Percentiles rank a stretch among this genome's conserved stretches.
Evolutionary conservation across 192 early-diverging fungal species (phyloP).

Genomic region (Coemansia sp.): DNA sequence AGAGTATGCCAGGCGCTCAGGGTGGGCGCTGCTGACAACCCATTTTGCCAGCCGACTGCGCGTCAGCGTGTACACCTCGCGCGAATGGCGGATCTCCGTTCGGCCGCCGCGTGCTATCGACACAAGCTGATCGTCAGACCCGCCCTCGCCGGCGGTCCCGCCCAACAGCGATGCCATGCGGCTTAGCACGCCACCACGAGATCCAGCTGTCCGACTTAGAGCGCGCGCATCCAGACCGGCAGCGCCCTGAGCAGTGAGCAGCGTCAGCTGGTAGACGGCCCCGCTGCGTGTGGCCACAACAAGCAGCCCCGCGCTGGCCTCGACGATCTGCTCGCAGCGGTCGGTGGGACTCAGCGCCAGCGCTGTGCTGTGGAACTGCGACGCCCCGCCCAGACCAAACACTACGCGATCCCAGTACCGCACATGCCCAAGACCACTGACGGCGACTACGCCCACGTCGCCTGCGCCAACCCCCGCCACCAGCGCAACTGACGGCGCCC

Average conservation of each 20-base stretch:
- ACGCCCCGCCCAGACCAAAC: constrained; percentile 50
- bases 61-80: constrained; percentile 49
- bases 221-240: constrained; percentile 19
- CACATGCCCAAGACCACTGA: constrained; percentile 35
- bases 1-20: constrained; percentile 26
- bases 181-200: constrained; percentile 27
- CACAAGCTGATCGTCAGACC: constrained; percentile 24
- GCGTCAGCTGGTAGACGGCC: constrained; percentile 29
- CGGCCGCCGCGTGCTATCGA: constrained; percentile 35
- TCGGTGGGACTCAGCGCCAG: constrained; percentile 23
- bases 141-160: constrained; percentile 9
- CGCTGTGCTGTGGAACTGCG: constrained; percentile 13
- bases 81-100: constrained; percentile 50
- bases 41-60: constrained; percentile 41
- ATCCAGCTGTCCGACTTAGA: constrained; percentile 19
- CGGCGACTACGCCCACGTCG: constrained; percentile 44
- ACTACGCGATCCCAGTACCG: constrained; percentile 56
- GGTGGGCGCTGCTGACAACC: constrained; percentile 42
- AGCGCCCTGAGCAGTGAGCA: constrained; percentile 20
- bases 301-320: constrained; percentile 22
- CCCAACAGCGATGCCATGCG: constrained; percentile 51
- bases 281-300: constrained; percentile 39
- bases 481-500: constrained; percentile 29
- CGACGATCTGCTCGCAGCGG: constrained; percentile 21
- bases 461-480: constrained; percentile 13